Conservation (phyloP, 164 flowering plant genomes). For the Tetracentron sinense region DNA sequence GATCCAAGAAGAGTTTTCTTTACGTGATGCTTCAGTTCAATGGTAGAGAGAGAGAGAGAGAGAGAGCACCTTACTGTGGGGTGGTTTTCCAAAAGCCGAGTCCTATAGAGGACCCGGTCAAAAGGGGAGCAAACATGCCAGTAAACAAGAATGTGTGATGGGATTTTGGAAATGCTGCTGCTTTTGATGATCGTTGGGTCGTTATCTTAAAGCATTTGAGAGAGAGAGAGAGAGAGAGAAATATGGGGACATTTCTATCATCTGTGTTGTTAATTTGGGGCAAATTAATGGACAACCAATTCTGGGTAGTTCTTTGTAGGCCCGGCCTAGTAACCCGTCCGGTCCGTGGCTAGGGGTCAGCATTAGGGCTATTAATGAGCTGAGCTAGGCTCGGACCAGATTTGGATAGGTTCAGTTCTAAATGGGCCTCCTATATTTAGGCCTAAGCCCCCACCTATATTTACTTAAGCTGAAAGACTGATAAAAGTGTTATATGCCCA, state of each 20-base stretch:
- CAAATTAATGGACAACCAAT: too few relatives aligned
- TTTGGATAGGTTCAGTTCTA: too few relatives aligned
- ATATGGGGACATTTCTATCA: conserved; percentile 12
- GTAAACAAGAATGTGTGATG: conserved; percentile 16
- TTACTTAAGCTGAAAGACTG: too few relatives aligned
- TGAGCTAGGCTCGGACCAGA: too few relatives aligned
- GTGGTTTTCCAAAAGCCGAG: conserved; percentile 16
- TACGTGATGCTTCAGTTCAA: conserved; percentile 23
- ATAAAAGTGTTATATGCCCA: too few relatives aligned
- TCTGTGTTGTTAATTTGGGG: too few relatives aligned
- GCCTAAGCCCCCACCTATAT: too few relatives aligned
- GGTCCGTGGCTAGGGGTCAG: too few relatives aligned
- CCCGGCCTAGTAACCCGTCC: too few relatives aligned
- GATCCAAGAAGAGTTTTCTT: conserved; percentile 40
- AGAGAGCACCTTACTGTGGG: neutral
- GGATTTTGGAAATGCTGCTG: conserved; percentile 15
- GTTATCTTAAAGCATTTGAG: conserved; percentile 29
- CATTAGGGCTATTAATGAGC: too few relatives aligned
- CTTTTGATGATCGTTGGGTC: conserved; percentile 39
- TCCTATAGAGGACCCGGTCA: conserved; percentile 19
- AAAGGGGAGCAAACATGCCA: conserved; percentile 24
- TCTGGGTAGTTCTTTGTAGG: too few relatives aligned
- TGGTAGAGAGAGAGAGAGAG: conserved; percentile 7
- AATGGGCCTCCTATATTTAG: too few relatives aligned
- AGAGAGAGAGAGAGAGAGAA: conserved; percentile 9